These are phyloP conservation scores for Fusarium burgessii DNA, from an alignment of 2,329 filamentous ascomycete species.

Conservation along the genomic window DNA sequence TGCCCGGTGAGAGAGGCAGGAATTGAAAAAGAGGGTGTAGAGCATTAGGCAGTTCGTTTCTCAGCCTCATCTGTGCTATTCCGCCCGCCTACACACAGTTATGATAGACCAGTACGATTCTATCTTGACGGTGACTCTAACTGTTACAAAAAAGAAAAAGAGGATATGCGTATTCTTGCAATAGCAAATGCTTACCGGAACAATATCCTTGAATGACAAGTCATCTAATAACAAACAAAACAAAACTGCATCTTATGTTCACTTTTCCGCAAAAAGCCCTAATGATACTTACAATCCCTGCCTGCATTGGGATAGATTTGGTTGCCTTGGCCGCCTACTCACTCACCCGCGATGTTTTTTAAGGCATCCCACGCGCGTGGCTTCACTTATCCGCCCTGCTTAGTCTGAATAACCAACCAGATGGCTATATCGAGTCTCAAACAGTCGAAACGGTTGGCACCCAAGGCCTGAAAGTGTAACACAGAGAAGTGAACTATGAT, in stretches of 20 bases:
- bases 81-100: background rate
- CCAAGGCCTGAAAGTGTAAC: slow-evolving; percentile 4
- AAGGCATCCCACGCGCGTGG: slow-evolving; percentile 21
- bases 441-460: slow-evolving; percentile 14
- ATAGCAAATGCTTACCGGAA: background rate
- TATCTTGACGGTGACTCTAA: background rate
- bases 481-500: background rate
- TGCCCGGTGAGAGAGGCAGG: slow-evolving; percentile 13
- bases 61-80: slow-evolving; percentile 29
- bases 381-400: slow-evolving; percentile 22
- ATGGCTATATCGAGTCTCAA: slow-evolving; percentile 1
- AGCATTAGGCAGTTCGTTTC: slow-evolving; percentile 16
- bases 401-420: background rate
- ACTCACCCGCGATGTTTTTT: background rate
- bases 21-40: slow-evolving; percentile 7
- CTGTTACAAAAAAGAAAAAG: background rate
- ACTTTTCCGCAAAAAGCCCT: slow-evolving; percentile 3
- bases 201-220: slow-evolving; percentile 6
- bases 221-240: background rate
- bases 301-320: slow-evolving; percentile 9
- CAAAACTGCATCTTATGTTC: background rate
- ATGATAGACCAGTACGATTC: background rate
- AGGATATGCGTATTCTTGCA: background rate
- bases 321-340: slow-evolving; percentile 24
- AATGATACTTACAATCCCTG: slow-evolving; percentile 9